Conservation (phyloP, 2,329 filamentous ascomycete species). For the Nemania sp. region DNA sequence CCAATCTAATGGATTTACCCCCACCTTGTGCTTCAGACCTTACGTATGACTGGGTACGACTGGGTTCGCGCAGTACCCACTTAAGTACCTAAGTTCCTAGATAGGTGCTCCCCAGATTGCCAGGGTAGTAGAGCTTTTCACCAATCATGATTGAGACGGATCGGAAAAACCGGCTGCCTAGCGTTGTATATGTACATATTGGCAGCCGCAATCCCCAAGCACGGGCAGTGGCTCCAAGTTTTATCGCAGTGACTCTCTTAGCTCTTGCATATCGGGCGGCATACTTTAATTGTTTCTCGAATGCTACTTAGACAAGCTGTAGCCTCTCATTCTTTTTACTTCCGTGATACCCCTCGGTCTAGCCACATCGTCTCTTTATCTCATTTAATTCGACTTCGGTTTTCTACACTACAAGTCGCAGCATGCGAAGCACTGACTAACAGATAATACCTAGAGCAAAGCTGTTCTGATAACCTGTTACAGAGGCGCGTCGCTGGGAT, state of each 20-base stretch:
- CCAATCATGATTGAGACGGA: constrained; percentile 27
- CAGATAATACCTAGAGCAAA: too few relatives aligned
- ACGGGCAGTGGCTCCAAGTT: not conserved
- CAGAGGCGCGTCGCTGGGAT: too few relatives aligned
- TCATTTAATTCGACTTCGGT: too few relatives aligned
- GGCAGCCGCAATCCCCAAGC: constrained; percentile 31
- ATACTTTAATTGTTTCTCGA: not conserved
- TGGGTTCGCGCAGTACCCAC: not conserved
- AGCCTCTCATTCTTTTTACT: constrained; percentile 25
- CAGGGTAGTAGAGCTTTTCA: not conserved
- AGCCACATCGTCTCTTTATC: too few relatives aligned
- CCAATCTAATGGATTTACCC: too few relatives aligned
- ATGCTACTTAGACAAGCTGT: too few relatives aligned
- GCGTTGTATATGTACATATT: constrained; percentile 37
- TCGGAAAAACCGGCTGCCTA: constrained; percentile 36
- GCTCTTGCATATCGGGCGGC: constrained; percentile 2
- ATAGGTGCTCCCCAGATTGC: not conserved
- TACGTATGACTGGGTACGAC: not conserved
- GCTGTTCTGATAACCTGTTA: too few relatives aligned
- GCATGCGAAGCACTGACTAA: too few relatives aligned
- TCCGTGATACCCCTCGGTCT: constrained; percentile 35
- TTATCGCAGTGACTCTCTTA: constrained; percentile 18
- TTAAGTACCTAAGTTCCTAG: too few relatives aligned
- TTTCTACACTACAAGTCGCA: too few relatives aligned
- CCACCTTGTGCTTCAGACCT: too few relatives aligned